Evolutionary conservation across 75 land plant species (phyloP).

Genomic region (Sequoiadendron giganteum): DNA sequence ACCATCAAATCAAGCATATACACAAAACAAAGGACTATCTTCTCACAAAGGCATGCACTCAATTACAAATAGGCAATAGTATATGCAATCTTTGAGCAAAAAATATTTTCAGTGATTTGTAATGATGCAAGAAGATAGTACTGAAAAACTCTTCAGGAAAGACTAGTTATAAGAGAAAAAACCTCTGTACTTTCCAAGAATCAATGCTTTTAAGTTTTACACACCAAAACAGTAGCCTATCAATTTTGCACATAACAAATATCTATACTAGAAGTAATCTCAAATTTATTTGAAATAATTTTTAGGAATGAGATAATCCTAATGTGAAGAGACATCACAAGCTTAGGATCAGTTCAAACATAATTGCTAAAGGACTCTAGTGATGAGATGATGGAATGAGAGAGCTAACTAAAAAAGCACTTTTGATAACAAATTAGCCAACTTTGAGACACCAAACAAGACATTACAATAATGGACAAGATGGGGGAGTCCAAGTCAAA

Average conservation of each 20-base stretch:
- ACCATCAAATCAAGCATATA: not conserved
- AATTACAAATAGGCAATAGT: not conserved
- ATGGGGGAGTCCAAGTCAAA: no score
- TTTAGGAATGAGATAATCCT: not conserved
- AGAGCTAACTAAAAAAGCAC: no score
- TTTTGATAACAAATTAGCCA: no score
- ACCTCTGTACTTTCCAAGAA: not conserved
- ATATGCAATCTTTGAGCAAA: not conserved
- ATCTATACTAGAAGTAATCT: not conserved
- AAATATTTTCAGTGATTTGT: not conserved
- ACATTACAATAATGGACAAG: no score
- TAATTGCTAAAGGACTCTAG: no score
- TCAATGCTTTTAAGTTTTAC: not conserved
- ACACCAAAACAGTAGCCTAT: not conserved
- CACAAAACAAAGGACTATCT: not conserved
- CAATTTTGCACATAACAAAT: not conserved
- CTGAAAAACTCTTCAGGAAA: not conserved
- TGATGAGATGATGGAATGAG: no score
- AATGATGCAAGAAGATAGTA: constrained; percentile 1
- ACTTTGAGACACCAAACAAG: no score
- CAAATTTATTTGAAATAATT: not conserved
- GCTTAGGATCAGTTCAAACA: not conserved
- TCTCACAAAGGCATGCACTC: not conserved
- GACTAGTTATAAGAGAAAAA: not conserved
- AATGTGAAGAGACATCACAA: not conserved